phyloP scores from a whole-genome alignment of 176 grass and related monocot species.

The Zoysia japonica region DNA sequence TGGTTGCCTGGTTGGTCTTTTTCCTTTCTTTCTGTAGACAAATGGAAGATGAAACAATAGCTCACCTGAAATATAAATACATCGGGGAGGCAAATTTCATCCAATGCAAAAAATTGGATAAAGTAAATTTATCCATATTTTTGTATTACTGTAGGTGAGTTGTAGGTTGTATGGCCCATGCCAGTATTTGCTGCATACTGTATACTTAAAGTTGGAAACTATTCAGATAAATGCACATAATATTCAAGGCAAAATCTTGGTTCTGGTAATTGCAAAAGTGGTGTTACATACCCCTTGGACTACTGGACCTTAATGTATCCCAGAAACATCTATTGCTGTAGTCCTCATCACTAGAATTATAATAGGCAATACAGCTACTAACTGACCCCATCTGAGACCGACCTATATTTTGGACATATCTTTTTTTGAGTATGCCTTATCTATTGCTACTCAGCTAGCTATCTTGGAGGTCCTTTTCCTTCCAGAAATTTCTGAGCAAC shows the following conservation, averaged over 20 bases:
- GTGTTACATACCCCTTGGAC: neutral
- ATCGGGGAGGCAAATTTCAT: neutral
- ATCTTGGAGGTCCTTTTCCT: neutral
- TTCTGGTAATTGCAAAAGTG: neutral
- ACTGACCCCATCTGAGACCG: neutral
- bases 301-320: neutral
- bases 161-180: neutral
- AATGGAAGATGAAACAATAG: neutral
- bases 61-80: neutral
- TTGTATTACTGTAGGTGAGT: neutral
- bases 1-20: neutral
- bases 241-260: neutral
- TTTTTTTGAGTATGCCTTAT: neutral
- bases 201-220: neutral
- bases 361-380: neutral
- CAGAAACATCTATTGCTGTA: neutral
- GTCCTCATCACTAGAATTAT: slow-evolving; percentile 6
- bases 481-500: neutral
- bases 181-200: neutral
- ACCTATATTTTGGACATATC: neutral
- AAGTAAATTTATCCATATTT: neutral
- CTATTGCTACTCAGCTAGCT: neutral
- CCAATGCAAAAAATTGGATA: neutral
- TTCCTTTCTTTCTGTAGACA: neutral
- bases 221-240: neutral